Evolutionary conservation across 2,329 filamentous ascomycete species (phyloP).

Genomic region (Myotisia sp.): DNA sequence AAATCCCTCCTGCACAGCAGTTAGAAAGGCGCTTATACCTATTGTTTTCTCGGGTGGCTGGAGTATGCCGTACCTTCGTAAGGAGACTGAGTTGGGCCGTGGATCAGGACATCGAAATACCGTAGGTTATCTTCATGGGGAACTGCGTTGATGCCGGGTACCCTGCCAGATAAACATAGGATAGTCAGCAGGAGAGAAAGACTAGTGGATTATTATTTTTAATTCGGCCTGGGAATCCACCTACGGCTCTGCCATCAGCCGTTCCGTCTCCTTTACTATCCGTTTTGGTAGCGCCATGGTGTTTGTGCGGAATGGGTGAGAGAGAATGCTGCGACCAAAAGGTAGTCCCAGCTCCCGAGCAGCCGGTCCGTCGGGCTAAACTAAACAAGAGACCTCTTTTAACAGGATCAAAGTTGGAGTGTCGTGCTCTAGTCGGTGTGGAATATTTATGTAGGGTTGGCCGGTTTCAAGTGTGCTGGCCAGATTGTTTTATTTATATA

Average conservation of each 20-base stretch:
- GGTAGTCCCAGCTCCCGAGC: no score
- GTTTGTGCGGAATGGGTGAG: no score
- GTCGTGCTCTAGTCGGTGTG: no score
- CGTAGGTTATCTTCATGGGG: conserved; percentile 95
- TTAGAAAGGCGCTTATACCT: neutral
- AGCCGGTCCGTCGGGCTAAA: neutral
- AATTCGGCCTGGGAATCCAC: conserved; percentile 21
- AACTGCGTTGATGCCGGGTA: conserved; percentile 87
- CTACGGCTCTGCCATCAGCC: conserved; percentile 91
- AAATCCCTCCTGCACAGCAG: conserved; percentile 52
- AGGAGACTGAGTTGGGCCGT: conserved; percentile 80
- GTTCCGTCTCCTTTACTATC: conserved; percentile 97
- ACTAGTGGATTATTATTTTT: no score
- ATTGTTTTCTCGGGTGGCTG: neutral
- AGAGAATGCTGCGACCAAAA: no score
- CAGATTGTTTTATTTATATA: no score
- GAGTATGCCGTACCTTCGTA: conserved; percentile 98
- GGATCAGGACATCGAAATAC: conserved; percentile 96
- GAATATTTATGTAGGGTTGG: no score
- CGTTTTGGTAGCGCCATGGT: conserved; percentile 72
- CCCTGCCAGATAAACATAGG: conserved; percentile 38
- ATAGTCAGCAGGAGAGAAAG: conserved; percentile 4
- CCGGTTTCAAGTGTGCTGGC: no score
- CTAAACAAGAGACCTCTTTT: no score
- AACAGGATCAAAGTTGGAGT: no score